Percentiles rank a stretch among this genome's conserved stretches.
Evolutionary conservation across 345 rosid genomes (phyloP).

Genomic region (Odontarrhena argentea): DNA sequence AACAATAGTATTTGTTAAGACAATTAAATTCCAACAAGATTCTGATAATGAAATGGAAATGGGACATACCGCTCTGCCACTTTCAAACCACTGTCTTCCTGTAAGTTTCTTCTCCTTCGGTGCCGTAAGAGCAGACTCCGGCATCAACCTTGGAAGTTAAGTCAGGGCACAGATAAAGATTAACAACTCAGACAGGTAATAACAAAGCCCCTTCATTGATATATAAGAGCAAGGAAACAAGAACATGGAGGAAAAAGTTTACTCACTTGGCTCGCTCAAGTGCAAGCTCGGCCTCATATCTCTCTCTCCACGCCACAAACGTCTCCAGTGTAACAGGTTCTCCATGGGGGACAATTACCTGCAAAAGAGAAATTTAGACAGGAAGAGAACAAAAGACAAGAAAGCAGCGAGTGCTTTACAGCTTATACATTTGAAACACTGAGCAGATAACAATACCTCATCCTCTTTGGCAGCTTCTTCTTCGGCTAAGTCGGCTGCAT

Average conservation of each 20-base stretch:
- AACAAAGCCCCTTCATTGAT: background rate
- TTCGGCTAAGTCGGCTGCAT: constrained; percentile 45
- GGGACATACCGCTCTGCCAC: constrained; percentile 70
- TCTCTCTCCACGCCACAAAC: constrained; percentile 94
- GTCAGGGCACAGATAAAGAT: constrained; percentile 3
- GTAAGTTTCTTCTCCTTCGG: constrained; percentile 83
- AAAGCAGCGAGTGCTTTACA: constrained; percentile 12
- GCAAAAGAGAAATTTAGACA: constrained; percentile 29
- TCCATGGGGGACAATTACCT: constrained; percentile 94
- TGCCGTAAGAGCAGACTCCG: constrained; percentile 76
- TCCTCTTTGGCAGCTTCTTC: constrained; percentile 74
- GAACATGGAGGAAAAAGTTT: constrained; percentile 10
- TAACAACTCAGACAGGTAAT: constrained; percentile 5
- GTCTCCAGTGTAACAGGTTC: constrained; percentile 95
- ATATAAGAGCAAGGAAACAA: constrained; percentile 9
- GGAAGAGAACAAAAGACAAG: constrained; percentile 18
- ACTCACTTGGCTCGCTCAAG: constrained; percentile 97
- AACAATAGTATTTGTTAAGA: constrained; percentile 2
- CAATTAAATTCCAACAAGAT: constrained; percentile 14
- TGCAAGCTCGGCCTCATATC: constrained; percentile 96
- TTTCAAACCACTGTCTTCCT: constrained; percentile 97
- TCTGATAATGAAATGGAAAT: constrained; percentile 6
- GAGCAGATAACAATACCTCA: constrained; percentile 57
- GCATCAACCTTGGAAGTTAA: constrained; percentile 70
- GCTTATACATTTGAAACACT: constrained; percentile 16